These are phyloP conservation scores for Calocybe gambosa DNA, from an alignment of 1,284 basidiomycete genomes.

Conservation along the genomic window DNA sequence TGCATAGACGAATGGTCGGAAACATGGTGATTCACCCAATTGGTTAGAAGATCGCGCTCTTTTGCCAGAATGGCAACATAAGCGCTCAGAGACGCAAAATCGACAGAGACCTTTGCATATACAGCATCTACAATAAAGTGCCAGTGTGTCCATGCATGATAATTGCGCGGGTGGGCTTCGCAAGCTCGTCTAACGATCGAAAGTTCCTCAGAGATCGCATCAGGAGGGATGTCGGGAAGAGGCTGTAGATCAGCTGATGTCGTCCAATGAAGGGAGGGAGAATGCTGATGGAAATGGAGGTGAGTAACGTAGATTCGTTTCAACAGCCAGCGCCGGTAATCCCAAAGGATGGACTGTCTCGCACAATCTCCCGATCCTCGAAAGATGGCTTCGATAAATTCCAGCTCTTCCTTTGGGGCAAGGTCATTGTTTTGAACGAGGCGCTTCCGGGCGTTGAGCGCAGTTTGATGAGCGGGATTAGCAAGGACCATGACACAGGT, in stretches of 20 bases:
- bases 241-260: constrained; percentile 19
- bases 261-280: constrained; percentile 15
- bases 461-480: constrained; percentile 63
- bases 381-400: constrained; percentile 40
- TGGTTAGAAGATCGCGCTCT: constrained; percentile 31
- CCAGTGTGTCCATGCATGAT: constrained; percentile 62
- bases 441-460: constrained; percentile 51
- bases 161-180: constrained; percentile 59
- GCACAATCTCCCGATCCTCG: constrained; percentile 44
- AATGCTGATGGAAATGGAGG: constrained; percentile 3
- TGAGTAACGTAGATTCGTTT: constrained; percentile 21
- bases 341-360: constrained; percentile 63
- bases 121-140: constrained; percentile 35
- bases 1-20: constrained; percentile 62
- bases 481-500: constrained; percentile 49
- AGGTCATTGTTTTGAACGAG: constrained; percentile 34
- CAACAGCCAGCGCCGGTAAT: constrained; percentile 61
- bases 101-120: constrained; percentile 11
- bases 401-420: constrained; percentile 39
- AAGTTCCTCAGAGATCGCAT: constrained; percentile 38
- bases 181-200: constrained; percentile 39
- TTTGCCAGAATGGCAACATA: constrained; percentile 28
- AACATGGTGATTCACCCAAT: constrained; percentile 55
- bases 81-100: constrained; percentile 12
- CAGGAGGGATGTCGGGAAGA: constrained; percentile 27